A percentile compares a stretch with the other conserved stretches of the same genome.
Conservation (phyloP, 2,329 filamentous ascomycete species). For the Knufia petricola region DNA sequence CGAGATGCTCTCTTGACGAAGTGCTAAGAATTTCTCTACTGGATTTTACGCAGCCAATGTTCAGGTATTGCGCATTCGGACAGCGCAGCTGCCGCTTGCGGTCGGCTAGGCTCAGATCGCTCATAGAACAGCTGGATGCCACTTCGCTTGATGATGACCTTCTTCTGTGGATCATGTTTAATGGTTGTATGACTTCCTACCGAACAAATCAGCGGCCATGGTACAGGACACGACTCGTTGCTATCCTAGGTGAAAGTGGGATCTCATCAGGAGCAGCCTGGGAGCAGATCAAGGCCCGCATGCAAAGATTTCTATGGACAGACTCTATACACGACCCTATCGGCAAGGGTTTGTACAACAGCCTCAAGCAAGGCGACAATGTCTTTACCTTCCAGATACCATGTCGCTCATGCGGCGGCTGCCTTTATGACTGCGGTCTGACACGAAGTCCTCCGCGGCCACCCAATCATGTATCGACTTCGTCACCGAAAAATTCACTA, state of each 20-base stretch:
- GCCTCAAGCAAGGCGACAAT: neutral
- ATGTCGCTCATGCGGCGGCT: too few species aligned
- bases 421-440: too few species aligned
- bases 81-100: neutral
- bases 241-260: constrained; percentile 11
- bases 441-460: constrained; percentile 3
- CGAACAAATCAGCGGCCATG: constrained; percentile 7
- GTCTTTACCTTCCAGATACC: neutral
- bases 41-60: constrained; percentile 15
- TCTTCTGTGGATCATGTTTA: constrained; percentile 8
- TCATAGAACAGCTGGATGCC: constrained; percentile 11
- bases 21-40: constrained; percentile 12
- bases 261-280: constrained; percentile 6
- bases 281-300: neutral
- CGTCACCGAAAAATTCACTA: constrained; percentile 10
- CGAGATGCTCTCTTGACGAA: constrained; percentile 3
- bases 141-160: constrained; percentile 6
- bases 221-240: constrained; percentile 9
- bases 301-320: constrained; percentile 7
- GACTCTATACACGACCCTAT: constrained; percentile 11
- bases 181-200: neutral
- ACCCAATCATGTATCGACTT: constrained; percentile 16
- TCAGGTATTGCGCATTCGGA: neutral
- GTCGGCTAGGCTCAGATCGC: neutral
- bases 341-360: neutral